These are phyloP conservation scores for Berberis thunbergii DNA, from an alignment of 164 flowering plant species.

Conservation along the genomic window DNA sequence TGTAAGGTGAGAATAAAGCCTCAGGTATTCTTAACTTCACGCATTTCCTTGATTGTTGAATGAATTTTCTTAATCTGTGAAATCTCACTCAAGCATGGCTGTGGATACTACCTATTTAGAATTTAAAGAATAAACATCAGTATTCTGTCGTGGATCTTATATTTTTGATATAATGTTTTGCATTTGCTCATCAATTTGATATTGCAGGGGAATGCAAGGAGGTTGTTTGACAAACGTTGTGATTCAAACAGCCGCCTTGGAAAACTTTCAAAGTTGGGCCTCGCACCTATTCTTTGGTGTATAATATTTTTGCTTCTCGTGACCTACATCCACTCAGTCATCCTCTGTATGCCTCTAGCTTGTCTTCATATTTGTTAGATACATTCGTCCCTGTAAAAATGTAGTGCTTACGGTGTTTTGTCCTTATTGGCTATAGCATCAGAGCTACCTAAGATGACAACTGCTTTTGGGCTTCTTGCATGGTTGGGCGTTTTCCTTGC, in stretches of 20 bases:
- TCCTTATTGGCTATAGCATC: slow-evolving; percentile 42
- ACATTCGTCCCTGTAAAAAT: background rate
- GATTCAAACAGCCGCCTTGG: slow-evolving; percentile 71
- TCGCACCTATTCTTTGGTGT: slow-evolving; percentile 91
- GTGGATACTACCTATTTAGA: no score
- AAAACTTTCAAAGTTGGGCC: slow-evolving; percentile 72
- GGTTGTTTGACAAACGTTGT: slow-evolving; percentile 77
- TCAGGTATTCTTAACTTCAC: no score
- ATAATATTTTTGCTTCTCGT: slow-evolving; percentile 53
- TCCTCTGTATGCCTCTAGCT: slow-evolving; percentile 43
- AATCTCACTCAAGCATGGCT: no score
- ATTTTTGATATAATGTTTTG: background rate
- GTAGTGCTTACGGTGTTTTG: slow-evolving; percentile 2
- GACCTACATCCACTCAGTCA: slow-evolving; percentile 65
- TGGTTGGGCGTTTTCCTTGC: slow-evolving; percentile 87
- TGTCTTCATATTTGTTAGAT: background rate
- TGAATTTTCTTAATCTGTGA: no score
- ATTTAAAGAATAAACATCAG: background rate
- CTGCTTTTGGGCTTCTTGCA: slow-evolving; percentile 66
- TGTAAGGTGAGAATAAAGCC: no score
- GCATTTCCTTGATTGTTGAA: no score
- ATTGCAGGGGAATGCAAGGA: slow-evolving; percentile 87
- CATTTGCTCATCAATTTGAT: slow-evolving; percentile 4
- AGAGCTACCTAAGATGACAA: slow-evolving; percentile 56
- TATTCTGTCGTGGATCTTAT: background rate